A percentile compares a stretch with the other conserved stretches of the same genome.
phyloP scores from a whole-genome alignment of 2,329 filamentous ascomycete genomes.

The Macrophomina pseudophaseolina region DNA sequence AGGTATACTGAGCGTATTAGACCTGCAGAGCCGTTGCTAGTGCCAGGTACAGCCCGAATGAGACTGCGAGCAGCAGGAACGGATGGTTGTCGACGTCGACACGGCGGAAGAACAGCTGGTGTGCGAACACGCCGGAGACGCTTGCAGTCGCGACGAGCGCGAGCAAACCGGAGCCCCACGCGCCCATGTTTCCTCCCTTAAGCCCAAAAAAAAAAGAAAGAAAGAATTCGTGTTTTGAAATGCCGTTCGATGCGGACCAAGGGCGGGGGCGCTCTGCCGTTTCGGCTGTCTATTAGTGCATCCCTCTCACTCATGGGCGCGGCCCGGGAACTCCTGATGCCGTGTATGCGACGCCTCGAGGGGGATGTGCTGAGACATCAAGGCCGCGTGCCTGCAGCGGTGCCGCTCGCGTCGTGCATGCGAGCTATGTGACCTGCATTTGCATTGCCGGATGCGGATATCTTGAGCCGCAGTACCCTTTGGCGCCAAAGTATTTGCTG shows the following conservation, averaged over 20 bases:
- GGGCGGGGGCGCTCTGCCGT: not conserved
- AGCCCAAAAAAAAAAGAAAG: no score
- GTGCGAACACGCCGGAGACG: constrained; percentile 1
- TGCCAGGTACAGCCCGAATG: not conserved
- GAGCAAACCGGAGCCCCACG: constrained; percentile 3
- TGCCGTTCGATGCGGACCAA: not conserved
- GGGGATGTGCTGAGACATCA: constrained; percentile 4
- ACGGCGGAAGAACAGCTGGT: constrained; percentile 7
- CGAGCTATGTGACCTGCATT: not conserved
- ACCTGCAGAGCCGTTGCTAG: not conserved
- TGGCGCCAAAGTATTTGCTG: not conserved
- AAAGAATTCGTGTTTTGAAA: not conserved
- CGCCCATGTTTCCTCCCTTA: not conserved
- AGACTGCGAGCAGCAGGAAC: not conserved
- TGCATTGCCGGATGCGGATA: not conserved
- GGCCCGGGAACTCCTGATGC: not conserved
- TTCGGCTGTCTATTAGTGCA: not conserved
- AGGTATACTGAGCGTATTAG: not conserved
- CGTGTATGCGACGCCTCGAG: not conserved
- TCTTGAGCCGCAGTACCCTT: not conserved
- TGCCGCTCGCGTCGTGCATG: not conserved
- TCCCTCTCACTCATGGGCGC: no score
- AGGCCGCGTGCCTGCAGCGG: not conserved
- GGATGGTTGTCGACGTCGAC: not conserved
- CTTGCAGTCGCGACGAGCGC: not conserved